Conservation (phyloP, 805 yeast species). For the Metschnikowia matae region DNA sequence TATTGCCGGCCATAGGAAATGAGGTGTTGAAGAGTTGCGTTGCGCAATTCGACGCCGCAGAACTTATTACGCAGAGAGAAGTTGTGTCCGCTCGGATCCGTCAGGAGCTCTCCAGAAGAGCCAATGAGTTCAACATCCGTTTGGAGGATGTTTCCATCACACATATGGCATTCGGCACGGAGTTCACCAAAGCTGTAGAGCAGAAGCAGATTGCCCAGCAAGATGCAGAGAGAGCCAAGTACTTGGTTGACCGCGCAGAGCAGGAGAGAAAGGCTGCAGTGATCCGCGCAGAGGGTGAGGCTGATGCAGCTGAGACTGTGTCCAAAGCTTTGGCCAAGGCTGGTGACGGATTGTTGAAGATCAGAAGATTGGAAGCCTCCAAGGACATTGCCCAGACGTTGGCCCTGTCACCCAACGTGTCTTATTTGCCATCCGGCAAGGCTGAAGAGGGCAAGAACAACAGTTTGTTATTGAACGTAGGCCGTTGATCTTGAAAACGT, state of each 20-base stretch:
- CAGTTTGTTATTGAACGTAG: constrained; percentile 62
- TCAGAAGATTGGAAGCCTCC: constrained; percentile 94
- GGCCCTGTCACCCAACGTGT: constrained; percentile 77
- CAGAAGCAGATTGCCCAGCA: constrained; percentile 99
- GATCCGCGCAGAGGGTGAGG: constrained; percentile 98
- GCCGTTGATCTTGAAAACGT: constrained; percentile 45
- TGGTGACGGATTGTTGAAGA: constrained; percentile 91
- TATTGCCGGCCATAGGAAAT: constrained; percentile 87
- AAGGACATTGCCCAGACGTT: constrained; percentile 91
- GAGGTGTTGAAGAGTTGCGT: constrained; percentile 87
- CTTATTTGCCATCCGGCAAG: constrained; percentile 71
- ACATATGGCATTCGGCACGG: constrained; percentile 94
- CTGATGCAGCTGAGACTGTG: constrained; percentile 94
- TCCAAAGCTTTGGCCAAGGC: constrained; percentile 89
- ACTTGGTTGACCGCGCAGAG: constrained; percentile 82
- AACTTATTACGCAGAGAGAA: constrained; percentile 95
- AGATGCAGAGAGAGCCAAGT: constrained; percentile 96
- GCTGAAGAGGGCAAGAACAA: constrained; percentile 45
- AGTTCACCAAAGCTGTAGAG: constrained; percentile 97
- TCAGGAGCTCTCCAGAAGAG: constrained; percentile 77
- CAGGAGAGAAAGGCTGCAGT: constrained; percentile 94
- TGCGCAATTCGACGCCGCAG: constrained; percentile 95
- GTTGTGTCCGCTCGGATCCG: constrained; percentile 86
- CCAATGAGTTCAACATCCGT: constrained; percentile 82
- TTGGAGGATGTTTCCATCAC: constrained; percentile 97